phyloP scores from a whole-genome alignment of 495 filamentous ascomycete species.

The Neurospora sublineolata region DNA sequence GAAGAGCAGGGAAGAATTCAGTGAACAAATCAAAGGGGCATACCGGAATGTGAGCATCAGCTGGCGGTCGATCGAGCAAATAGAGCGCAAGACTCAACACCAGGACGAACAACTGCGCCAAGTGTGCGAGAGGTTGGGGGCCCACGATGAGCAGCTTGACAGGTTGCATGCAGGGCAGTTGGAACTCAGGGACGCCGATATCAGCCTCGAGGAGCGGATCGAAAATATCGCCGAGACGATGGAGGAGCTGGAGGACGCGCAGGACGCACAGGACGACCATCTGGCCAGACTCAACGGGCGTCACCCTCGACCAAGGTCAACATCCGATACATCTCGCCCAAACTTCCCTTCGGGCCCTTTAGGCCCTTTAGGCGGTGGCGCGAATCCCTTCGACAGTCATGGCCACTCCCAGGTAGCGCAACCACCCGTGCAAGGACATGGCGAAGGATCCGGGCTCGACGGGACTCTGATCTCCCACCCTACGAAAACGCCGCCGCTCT shows the following conservation, averaged over 20 bases:
- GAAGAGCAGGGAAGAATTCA: conserved; percentile 35
- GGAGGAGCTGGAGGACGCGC: conserved; percentile 11
- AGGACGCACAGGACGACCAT: background rate
- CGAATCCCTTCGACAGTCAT: conserved; percentile 8
- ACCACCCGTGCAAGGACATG: conserved; percentile 6
- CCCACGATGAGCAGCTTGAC: conserved; percentile 29
- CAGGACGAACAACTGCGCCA: conserved; percentile 35
- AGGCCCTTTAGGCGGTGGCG: conserved; percentile 24
- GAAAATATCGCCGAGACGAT: conserved; percentile 34
- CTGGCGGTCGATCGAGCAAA: conserved; percentile 37
- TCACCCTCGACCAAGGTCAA: conserved; percentile 19
- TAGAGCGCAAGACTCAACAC: conserved; percentile 29
- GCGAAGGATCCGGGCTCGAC: conserved; percentile 9
- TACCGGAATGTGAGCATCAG: conserved; percentile 40
- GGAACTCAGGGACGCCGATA: conserved; percentile 39
- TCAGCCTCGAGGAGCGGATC: conserved; percentile 39
- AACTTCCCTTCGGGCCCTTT: conserved; percentile 14
- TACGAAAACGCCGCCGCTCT: conserved; percentile 5
- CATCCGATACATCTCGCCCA: conserved; percentile 22
- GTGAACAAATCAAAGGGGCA: conserved; percentile 36
- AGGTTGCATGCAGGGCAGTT: conserved; percentile 32
- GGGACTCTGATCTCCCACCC: conserved; percentile 6
- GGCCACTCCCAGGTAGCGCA: conserved; percentile 13
- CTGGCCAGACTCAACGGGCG: conserved; percentile 3
- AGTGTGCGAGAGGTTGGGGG: conserved; percentile 31